phyloP scores from a whole-genome alignment of 371 early-diverging fungal genomes.

The Haplosporangium sp. region DNA sequence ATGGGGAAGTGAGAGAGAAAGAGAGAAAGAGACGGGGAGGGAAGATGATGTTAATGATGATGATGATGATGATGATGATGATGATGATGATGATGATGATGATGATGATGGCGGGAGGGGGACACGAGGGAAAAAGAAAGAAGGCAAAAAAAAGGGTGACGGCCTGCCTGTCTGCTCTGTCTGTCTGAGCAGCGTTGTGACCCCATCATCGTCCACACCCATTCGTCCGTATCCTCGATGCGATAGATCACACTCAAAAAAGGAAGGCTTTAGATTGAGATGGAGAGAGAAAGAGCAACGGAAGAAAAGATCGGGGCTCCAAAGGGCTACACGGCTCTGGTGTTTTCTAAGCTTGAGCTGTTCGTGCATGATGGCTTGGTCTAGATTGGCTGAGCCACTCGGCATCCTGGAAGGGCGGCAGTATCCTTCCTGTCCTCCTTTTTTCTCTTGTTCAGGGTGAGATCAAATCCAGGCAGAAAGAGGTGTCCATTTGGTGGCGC shows the following conservation, averaged over 20 bases:
- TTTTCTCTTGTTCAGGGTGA: not conserved
- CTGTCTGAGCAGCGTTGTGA: not conserved
- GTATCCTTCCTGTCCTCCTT: not conserved
- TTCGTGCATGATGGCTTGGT: too few species aligned
- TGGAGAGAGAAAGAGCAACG: too few species aligned
- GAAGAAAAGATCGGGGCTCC: too few species aligned
- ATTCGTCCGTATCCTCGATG: too few species aligned
- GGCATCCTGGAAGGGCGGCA: not conserved
- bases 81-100: not conserved
- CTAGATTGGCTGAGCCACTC: too few species aligned
- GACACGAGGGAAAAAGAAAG: not conserved
- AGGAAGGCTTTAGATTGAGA: too few species aligned
- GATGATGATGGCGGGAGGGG: constrained; percentile 6
- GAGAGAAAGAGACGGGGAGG: not conserved
- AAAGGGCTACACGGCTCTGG: too few species aligned
- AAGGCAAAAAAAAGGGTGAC: not conserved
- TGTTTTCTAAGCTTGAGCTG: too few species aligned
- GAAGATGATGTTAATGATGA: not conserved
- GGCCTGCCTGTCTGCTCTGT: not conserved
- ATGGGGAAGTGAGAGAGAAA: constrained; percentile 7
- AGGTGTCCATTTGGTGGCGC: constrained; percentile 1
- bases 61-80: constrained; percentile 5
- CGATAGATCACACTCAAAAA: too few species aligned
- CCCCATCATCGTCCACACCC: too few species aligned
- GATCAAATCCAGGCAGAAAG: too few species aligned